phyloP scores from a whole-genome alignment of 164 flowering plant genomes.

The Aristolochia contorta region DNA sequence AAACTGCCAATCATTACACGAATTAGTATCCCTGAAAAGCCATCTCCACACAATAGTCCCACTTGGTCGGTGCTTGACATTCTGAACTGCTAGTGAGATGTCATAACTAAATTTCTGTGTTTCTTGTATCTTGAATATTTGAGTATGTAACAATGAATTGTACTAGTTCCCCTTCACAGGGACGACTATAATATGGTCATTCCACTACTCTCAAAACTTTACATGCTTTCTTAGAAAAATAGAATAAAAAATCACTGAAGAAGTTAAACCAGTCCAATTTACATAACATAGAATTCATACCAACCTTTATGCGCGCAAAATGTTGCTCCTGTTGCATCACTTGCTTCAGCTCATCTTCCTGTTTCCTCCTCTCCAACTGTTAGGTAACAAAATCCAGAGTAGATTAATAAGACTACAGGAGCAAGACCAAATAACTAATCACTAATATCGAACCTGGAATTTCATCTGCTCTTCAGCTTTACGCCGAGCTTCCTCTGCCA shows the following conservation, averaged over 20 bases:
- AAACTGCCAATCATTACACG: too few relatives aligned
- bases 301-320: constrained; percentile 74
- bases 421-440: neutral
- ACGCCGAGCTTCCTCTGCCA: constrained; percentile 91
- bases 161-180: too few relatives aligned
- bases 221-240: neutral
- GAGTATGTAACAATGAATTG: too few relatives aligned
- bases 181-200: too few relatives aligned
- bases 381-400: constrained; percentile 7
- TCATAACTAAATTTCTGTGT: too few relatives aligned
- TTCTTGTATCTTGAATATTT: too few relatives aligned
- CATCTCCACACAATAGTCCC: too few relatives aligned
- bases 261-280: neutral
- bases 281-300: neutral
- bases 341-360: constrained; percentile 80
- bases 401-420: neutral
- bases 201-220: too few relatives aligned
- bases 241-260: neutral
- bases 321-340: constrained; percentile 77
- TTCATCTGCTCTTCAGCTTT: constrained; percentile 89
- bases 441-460: constrained; percentile 40
- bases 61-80: too few relatives aligned
- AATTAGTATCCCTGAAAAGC: too few relatives aligned
- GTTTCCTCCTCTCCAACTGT: constrained; percentile 88
- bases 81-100: too few relatives aligned